These are phyloP conservation scores for Apiospora saccharicola DNA, from an alignment of 2,329 filamentous ascomycete genomes.

Conservation along the genomic window DNA sequence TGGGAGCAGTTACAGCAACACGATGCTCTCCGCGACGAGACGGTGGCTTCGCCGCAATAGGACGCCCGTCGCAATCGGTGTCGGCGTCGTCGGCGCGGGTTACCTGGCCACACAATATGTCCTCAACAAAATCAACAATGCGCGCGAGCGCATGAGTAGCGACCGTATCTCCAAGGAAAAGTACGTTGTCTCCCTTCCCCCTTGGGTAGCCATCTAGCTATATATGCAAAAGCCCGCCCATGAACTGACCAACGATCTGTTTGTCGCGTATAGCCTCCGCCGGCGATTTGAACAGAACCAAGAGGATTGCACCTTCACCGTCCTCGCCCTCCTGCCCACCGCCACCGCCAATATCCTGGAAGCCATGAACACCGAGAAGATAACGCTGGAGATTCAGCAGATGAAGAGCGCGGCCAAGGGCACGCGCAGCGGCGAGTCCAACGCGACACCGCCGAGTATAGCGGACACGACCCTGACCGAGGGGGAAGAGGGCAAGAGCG, in stretches of 20 bases:
- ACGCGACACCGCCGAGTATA: constrained; percentile 60
- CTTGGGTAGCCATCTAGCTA: background rate
- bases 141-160: constrained; percentile 94
- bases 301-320: constrained; percentile 97
- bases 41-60: constrained; percentile 94
- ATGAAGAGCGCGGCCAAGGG: constrained; percentile 79
- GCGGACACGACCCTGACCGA: constrained; percentile 79
- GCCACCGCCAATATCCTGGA: constrained; percentile 89
- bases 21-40: constrained; percentile 75
- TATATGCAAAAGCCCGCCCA: background rate
- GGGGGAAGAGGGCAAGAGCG: constrained; percentile 77
- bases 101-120: constrained; percentile 96
- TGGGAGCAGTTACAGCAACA: background rate
- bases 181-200: constrained; percentile 56
- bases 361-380: constrained; percentile 87
- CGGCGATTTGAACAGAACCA: constrained; percentile 99
- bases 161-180: constrained; percentile 97
- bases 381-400: constrained; percentile 92
- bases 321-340: constrained; percentile 92
- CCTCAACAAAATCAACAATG: constrained; percentile 87
- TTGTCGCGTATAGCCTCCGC: constrained; percentile 69
- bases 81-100: constrained; percentile 85
- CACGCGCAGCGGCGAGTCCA: constrained; percentile 62
- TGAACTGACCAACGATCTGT: background rate
- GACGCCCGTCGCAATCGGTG: constrained; percentile 86